Conservation (phyloP, 2,329 filamentous ascomycete genomes). For the Sporothrix mexicana region DNA sequence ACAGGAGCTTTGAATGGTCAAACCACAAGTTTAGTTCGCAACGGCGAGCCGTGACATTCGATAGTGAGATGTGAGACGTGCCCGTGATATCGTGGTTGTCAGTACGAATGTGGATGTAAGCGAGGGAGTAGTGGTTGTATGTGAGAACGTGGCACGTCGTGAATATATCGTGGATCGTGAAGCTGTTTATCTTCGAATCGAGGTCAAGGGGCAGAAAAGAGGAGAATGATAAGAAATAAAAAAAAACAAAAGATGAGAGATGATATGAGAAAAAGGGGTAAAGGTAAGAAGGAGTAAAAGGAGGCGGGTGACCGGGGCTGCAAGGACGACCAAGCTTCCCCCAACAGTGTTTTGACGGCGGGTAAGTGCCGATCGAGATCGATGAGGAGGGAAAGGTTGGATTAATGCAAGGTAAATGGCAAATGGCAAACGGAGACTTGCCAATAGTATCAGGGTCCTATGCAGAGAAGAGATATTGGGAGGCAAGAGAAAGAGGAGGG, state of each 20-base stretch:
- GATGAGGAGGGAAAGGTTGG: conserved; percentile 8
- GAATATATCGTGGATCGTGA: neutral
- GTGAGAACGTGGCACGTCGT: neutral
- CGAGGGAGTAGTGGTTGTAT: neutral
- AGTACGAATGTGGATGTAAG: too few relatives aligned
- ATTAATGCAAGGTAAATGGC: conserved; percentile 31
- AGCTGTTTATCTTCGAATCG: neutral
- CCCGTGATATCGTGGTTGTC: neutral
- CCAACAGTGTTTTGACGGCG: conserved; percentile 13
- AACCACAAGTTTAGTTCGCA: neutral
- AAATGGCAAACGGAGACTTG: conserved; percentile 1
- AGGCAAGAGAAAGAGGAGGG: conserved; percentile 1
- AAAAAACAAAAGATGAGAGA: neutral
- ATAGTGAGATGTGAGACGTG: neutral
- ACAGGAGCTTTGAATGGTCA: neutral
- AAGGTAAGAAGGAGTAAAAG: neutral
- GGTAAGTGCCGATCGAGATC: conserved; percentile 20
- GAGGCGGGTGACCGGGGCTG: conserved; percentile 1
- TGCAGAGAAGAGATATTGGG: neutral
- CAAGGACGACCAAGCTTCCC: conserved; percentile 2
- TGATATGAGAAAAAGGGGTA: neutral
- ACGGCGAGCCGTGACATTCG: neutral
- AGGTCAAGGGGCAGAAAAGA: neutral
- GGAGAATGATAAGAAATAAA: neutral
- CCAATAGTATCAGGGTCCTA: conserved; percentile 18